Evolutionary conservation across 495 filamentous ascomycete genomes (phyloP).

Genomic region (Niebla homalea): DNA sequence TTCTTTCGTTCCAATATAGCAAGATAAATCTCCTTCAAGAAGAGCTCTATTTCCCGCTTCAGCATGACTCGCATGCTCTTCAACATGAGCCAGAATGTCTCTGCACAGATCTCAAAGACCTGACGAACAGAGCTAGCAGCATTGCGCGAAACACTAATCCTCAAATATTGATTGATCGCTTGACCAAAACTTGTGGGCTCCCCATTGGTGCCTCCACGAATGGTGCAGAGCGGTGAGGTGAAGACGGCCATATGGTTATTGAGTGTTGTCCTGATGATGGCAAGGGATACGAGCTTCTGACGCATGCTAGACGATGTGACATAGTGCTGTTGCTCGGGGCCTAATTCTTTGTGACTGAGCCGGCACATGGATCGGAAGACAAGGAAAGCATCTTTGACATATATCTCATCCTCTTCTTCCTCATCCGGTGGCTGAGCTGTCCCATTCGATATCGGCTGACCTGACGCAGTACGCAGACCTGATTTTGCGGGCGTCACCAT

Average conservation of each 20-base stretch:
- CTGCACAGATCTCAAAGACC: conserved; percentile 91
- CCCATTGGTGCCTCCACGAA: conserved; percentile 73
- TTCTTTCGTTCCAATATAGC: conserved; percentile 80
- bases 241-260: conserved; percentile 84
- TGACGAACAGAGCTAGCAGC: conserved; percentile 79
- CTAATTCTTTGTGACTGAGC: conserved; percentile 78
- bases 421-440: conserved; percentile 46
- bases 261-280: conserved; percentile 84
- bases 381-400: conserved; percentile 89
- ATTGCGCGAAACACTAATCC: conserved; percentile 85
- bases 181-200: conserved; percentile 88
- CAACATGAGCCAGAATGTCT: conserved; percentile 95
- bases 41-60: conserved; percentile 94
- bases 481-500: conserved; percentile 73
- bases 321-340: conserved; percentile 83
- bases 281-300: conserved; percentile 87
- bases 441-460: conserved; percentile 36
- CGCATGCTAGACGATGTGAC: conserved; percentile 90
- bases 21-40: conserved; percentile 94
- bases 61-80: conserved; percentile 87
- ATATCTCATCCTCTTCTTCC: conserved; percentile 92
- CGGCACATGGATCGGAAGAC: conserved; percentile 98
- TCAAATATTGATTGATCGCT: conserved; percentile 90
- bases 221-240: conserved; percentile 75
- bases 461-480: conserved; percentile 38